Evolutionary conservation across 225 moss, liverwort and hornwort genomes (phyloP).

Genomic region (Sphagnum contortum): DNA sequence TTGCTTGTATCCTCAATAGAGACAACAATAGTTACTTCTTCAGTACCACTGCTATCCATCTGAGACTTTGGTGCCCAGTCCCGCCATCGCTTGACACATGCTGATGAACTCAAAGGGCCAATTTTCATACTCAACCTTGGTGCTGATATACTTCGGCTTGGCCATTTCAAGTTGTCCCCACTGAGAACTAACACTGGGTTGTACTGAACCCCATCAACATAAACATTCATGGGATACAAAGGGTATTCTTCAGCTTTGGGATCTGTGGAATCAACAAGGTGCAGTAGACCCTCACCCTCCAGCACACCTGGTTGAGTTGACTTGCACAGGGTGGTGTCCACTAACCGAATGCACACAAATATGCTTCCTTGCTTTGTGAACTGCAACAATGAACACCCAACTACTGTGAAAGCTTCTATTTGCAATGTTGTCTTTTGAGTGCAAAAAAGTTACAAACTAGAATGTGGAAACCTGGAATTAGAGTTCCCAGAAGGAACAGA

Average conservation of each 20-base stretch:
- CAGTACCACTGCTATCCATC: not conserved
- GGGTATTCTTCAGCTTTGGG: too few species aligned
- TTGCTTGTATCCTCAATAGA: constrained; percentile 47
- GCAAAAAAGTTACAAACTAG: too few species aligned
- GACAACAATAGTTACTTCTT: constrained; percentile 20
- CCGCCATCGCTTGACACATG: constrained; percentile 25
- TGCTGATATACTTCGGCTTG: constrained; percentile 3
- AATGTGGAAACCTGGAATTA: too few species aligned
- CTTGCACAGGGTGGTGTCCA: constrained; percentile 20
- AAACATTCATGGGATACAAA: too few species aligned
- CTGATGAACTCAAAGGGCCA: constrained; percentile 13
- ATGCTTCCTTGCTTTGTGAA: constrained; percentile 85
- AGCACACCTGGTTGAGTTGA: constrained; percentile 2
- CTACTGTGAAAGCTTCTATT: too few species aligned
- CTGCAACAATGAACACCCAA: constrained; percentile 17
- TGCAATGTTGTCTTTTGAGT: too few species aligned
- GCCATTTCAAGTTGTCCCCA: not conserved
- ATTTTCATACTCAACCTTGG: constrained; percentile 48
- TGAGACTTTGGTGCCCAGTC: constrained; percentile 17
- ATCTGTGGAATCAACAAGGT: too few species aligned
- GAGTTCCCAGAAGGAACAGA: too few species aligned
- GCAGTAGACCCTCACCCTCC: too few species aligned
- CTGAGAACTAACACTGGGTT: too few species aligned
- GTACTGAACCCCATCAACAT: too few species aligned
- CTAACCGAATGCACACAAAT: constrained; percentile 59